Base-by-base conservation (phyloP, 129 eudicot genomes). In the Erigeron canadensis region DNA sequence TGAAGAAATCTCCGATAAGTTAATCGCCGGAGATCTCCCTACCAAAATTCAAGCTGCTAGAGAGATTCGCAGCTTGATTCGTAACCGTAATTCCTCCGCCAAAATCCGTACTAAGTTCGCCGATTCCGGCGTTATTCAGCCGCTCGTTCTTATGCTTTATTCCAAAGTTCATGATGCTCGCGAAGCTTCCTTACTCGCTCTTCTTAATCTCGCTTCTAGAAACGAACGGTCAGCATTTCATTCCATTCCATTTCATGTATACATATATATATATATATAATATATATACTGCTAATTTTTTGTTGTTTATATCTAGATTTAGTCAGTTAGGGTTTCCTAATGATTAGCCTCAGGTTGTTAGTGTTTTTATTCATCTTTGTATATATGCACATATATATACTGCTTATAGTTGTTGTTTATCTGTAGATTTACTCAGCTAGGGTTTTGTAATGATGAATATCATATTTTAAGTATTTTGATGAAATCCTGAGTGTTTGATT, bases 181-280 rank as follows among this genome's bases (percentile, higher is more conserved):
- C 7, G 86, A 91, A 75, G 86, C 85, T 10, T 82, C 95, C 1
- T 81, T 91, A 43, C 89, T 91, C 13, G 97, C 97, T 2, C 79
- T 91, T 46, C 95, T 91, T 73, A 90, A 90, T 73, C 91, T 90
- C 71, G 97, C 95, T 12, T 86, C 82, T 28, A 76, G 94, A 43
- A 87, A 90, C 59, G 89, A 87, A 74, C 81, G 86, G 95, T 89
- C 4, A 57, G 84, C n/a, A 3, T 5, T 1, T 48, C 11, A 3
- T 12, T 47, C 11, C 1, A 2, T 12, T 12, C 11, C n/a, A 1
- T 47, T 47, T 10, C 15, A 47, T 47, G n/a, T n/a, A n/a, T 9
- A 0, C 5, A 2, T 45, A 1, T 8, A 13, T 45, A 4, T 47
- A 47, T 47, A 9, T 10, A 10, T 0, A 11, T 47, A 2, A 9